phyloP scores from a whole-genome alignment of 1,284 basidiomycete species.

The Pterulicium gracile region DNA sequence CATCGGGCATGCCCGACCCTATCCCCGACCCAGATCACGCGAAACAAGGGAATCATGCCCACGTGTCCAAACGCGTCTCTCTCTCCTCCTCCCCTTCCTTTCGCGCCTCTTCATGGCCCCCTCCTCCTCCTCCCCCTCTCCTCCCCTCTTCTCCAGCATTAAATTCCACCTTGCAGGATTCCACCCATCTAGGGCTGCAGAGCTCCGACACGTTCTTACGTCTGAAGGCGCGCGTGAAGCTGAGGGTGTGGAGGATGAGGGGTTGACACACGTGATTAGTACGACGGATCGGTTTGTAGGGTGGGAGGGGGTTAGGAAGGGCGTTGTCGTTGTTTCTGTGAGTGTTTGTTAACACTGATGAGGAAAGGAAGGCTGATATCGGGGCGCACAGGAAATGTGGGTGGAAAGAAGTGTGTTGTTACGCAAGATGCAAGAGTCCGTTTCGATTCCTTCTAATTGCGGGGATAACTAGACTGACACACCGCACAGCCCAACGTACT shows the following conservation, averaged over 20 bases:
- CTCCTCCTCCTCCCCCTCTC: background rate
- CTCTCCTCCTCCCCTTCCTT: background rate
- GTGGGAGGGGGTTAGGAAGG: slow-evolving; percentile 24
- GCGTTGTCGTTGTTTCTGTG: slow-evolving; percentile 33
- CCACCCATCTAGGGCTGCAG: background rate
- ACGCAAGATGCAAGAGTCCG: slow-evolving; percentile 47
- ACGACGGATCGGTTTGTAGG: slow-evolving; percentile 46
- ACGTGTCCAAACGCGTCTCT: no score
- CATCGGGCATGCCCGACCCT: no score
- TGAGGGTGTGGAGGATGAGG: slow-evolving; percentile 19
- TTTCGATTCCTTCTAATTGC: slow-evolving; percentile 7
- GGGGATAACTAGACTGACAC: slow-evolving; percentile 3
- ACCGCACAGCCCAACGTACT: slow-evolving; percentile 37
- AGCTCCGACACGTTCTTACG: background rate
- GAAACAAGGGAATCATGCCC: no score
- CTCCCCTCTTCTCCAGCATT: background rate
- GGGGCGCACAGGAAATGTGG: slow-evolving; percentile 42
- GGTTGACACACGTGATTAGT: slow-evolving; percentile 40
- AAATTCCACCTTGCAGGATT: background rate
- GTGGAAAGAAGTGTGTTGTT: slow-evolving; percentile 53
- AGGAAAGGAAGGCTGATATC: background rate
- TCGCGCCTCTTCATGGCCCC: background rate
- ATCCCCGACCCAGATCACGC: no score
- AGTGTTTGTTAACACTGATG: slow-evolving; percentile 11
- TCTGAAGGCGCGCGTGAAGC: slow-evolving; percentile 23